phyloP scores from a whole-genome alignment of 345 rosid species.

The Salix udensis region DNA sequence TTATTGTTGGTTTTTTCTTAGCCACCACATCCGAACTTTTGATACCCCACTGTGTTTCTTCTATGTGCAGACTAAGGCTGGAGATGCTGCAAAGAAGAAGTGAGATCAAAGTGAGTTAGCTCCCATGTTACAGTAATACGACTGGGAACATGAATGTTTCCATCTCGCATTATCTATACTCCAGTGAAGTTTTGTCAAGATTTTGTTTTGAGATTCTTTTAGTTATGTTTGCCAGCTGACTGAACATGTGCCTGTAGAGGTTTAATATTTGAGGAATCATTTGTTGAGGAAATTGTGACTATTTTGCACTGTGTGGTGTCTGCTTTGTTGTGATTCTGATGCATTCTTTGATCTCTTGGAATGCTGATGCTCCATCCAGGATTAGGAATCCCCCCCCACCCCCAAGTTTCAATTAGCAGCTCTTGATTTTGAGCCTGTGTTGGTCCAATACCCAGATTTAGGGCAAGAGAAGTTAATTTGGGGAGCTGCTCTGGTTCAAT shows the following conservation, averaged over 20 bases:
- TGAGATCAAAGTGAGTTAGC: slow-evolving; percentile 2
- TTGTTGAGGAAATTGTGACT: neutral
- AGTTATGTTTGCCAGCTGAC: neutral
- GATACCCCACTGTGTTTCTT: neutral
- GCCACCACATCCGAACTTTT: neutral
- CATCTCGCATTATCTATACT: neutral
- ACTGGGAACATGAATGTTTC: neutral
- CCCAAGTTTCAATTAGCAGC: neutral
- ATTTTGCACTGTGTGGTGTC: neutral
- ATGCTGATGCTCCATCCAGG: neutral
- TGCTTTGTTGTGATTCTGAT: neutral
- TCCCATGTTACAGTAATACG: neutral
- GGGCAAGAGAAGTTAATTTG: neutral
- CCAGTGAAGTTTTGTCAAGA: neutral
- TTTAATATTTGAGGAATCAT: neutral
- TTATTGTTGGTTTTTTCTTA: neutral
- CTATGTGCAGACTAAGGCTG: slow-evolving; percentile 31
- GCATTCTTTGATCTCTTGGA: neutral
- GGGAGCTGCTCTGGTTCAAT: too few relatives aligned
- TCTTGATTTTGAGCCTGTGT: neutral
- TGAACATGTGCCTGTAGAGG: neutral
- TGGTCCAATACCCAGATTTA: neutral
- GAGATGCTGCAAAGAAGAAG: slow-evolving; percentile 44
- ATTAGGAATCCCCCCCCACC: neutral
- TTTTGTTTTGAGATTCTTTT: neutral